phyloP scores from a whole-genome alignment of 2,329 filamentous ascomycete genomes.

The Aureobasidium lini region DNA sequence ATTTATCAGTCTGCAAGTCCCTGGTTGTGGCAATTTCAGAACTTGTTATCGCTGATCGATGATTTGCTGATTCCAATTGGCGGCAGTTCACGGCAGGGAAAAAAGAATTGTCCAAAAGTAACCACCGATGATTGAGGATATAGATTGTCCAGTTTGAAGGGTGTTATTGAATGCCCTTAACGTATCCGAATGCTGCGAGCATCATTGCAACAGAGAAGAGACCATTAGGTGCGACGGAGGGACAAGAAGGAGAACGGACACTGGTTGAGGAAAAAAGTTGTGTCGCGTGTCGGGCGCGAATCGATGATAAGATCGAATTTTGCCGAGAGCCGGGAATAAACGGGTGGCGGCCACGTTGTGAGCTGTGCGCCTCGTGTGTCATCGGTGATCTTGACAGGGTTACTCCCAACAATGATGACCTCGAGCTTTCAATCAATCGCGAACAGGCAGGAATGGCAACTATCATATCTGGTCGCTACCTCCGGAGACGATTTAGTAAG shows the following conservation, averaged over 20 bases:
- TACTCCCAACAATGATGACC: neutral
- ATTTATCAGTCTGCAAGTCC: neutral
- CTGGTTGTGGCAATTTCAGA: slow-evolving; percentile 2
- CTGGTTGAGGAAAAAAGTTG: slow-evolving; percentile 10
- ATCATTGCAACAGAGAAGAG: slow-evolving; percentile 7
- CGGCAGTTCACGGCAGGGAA: neutral
- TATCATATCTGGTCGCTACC: no score
- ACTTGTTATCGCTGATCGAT: slow-evolving; percentile 7
- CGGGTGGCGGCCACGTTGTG: neutral
- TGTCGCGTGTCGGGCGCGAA: slow-evolving; percentile 7
- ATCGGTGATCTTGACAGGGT: neutral
- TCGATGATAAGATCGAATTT: slow-evolving; percentile 7
- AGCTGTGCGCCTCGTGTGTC: neutral
- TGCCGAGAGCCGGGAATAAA: slow-evolving; percentile 5
- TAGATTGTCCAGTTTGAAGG: neutral
- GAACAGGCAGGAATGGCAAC: no score
- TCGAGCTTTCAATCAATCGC: no score
- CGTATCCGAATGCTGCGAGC: neutral
- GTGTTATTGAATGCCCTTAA: slow-evolving; percentile 10
- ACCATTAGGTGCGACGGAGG: neutral
- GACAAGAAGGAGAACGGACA: neutral
- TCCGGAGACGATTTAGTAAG: no score
- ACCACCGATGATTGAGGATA: neutral
- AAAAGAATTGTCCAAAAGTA: neutral
- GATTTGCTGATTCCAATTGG: slow-evolving; percentile 3